Conservation (phyloP, 306 rosid species). For the Casuarina cunninghamiana region DNA sequence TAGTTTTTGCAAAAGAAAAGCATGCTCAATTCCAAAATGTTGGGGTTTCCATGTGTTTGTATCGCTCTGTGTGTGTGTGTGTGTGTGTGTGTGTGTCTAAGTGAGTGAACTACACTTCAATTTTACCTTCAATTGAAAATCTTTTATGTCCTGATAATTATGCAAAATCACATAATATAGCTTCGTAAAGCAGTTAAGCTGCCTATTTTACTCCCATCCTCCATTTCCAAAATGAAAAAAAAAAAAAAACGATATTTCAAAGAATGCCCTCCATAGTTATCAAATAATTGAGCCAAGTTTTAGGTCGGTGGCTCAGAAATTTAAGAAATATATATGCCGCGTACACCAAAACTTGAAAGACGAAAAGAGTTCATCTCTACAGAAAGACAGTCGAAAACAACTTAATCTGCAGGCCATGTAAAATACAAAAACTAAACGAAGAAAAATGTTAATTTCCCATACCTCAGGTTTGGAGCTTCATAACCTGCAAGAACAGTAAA, state of each 20-base stretch:
- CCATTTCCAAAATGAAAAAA: neutral
- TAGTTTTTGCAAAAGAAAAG: constrained; percentile 10
- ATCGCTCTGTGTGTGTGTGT: neutral
- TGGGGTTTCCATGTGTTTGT: neutral
- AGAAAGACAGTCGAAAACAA: neutral
- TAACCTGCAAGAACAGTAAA: constrained; percentile 54
- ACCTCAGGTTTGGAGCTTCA: constrained; percentile 85
- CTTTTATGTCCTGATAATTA: neutral
- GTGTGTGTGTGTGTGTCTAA: neutral
- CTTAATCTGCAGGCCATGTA: neutral
- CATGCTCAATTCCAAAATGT: neutral
- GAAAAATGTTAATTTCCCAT: neutral
- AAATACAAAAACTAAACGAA: neutral
- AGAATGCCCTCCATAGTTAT: too few relatives aligned
- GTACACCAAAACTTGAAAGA: neutral
- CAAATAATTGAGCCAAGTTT: neutral
- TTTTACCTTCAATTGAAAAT: neutral
- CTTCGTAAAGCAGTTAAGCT: neutral
- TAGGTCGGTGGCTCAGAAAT: neutral
- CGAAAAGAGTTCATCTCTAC: neutral
- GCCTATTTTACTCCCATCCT: too few relatives aligned
- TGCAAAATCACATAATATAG: neutral
- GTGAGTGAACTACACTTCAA: neutral
- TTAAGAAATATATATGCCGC: neutral
- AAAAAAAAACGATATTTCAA: neutral